Evolutionary conservation across 2,329 filamentous ascomycete genomes (phyloP).

Genomic region (Penicillium sp.): DNA sequence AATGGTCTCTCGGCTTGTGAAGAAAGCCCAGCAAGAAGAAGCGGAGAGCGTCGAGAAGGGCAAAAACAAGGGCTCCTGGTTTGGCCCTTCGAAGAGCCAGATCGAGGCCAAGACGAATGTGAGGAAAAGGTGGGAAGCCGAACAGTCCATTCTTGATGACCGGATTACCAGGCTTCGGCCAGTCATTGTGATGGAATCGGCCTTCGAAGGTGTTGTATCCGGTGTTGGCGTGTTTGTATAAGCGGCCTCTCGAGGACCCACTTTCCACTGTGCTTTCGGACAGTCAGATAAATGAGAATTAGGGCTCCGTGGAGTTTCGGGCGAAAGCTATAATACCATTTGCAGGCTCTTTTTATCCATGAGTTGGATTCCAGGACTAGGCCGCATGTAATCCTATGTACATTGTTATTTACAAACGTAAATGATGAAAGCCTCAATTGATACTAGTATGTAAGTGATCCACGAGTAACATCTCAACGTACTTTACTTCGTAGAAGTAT

Average conservation of each 20-base stretch:
- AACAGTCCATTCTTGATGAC: slow-evolving; percentile 44
- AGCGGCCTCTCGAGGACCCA: neutral
- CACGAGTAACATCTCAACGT: neutral
- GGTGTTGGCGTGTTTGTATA: slow-evolving; percentile 35
- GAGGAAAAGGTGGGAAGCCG: slow-evolving; percentile 47
- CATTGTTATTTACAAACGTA: neutral
- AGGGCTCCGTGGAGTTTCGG: slow-evolving; percentile 8
- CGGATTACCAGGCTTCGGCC: slow-evolving; percentile 37
- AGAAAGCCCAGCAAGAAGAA: slow-evolving; percentile 43
- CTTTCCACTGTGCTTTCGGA: neutral
- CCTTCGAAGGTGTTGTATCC: slow-evolving; percentile 34
- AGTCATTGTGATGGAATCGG: slow-evolving; percentile 37
- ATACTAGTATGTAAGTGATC: no score
- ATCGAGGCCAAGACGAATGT: slow-evolving; percentile 35
- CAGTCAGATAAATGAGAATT: neutral
- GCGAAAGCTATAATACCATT: slow-evolving; percentile 4
- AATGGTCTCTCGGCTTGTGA: slow-evolving; percentile 74
- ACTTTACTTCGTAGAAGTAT: neutral
- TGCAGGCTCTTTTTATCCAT: neutral
- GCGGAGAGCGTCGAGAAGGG: slow-evolving; percentile 40
- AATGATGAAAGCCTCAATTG: neutral
- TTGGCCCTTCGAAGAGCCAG: slow-evolving; percentile 33
- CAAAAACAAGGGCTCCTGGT: slow-evolving; percentile 36
- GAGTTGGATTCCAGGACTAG: neutral
- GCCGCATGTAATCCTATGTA: neutral